Evolutionary conservation across 2,329 filamentous ascomycete species (phyloP), one percentile per base, ranked within the genome.

Genomic region (Neoascochyta sp.): DNA sequence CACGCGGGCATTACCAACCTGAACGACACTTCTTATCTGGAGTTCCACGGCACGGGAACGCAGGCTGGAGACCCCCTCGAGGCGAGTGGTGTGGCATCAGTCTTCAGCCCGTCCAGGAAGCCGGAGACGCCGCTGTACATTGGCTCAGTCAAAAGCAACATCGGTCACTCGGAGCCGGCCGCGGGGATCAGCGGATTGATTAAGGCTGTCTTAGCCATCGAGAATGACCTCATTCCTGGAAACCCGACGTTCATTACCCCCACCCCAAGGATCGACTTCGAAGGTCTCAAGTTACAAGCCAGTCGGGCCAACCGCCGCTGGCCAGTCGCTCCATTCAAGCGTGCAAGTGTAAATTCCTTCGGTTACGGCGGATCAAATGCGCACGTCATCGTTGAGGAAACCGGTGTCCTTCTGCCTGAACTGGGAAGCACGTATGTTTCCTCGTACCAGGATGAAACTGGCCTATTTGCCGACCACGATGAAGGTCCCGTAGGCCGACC

Each of bases 41-140:
- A 67, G 32, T 54, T 52, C 0, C 64, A 67, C 33, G 76, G 76
- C 6, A 80, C 76, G 0, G 76, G 76, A 3, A 80, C 76, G 1
- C 67, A 68, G 21, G 74, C 69, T 2, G 74, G 76, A 3, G 50
- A 54, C 16, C 36, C 47, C 2, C 27, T 36, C 7, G 54, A 58
- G 24, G 43, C 37, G 1, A 31, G 24, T 2, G 47, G 36, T 9
- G 27, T 45, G 3, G 24, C 23, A 3, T 16, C 11, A 3, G 34
- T 33, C n/a, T 39, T 51, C 22, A 21, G 41, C 7, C 24, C 37
- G 3, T 11, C 19, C 7, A 16, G 31, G 9, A 10, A 16, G 9
- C 9, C n/a, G 7, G 19, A 18, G 4, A 9, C 14, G 16, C 24
- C 28, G 9, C 17, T 39, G 4, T 8, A 29, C 5, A 36, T 46